Base-by-base conservation (phyloP, 75 land plant species). In the Cunninghamia lanceolata region DNA sequence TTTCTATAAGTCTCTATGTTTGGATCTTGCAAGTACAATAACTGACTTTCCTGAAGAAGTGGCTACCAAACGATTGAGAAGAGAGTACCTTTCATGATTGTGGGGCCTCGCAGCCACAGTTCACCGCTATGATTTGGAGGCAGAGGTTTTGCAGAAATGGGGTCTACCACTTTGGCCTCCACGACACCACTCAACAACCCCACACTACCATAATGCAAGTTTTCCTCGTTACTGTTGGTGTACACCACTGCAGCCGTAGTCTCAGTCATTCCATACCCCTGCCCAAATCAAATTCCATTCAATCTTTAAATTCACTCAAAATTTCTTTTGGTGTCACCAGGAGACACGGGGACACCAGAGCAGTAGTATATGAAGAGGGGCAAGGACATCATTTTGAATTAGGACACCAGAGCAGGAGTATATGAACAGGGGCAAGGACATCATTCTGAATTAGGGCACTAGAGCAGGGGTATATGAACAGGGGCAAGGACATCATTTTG, bases 251-350 rank as follows among this genome's bases (percentile, higher is more conserved):
- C 86, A 52, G 89, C 95, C 3, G 93, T 87, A 25, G 93, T 85
- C 71, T 98, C 99, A 38, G 99, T 98, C 88, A 98, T 56, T 11
- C 97, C 99, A 85, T 98, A 98, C 30, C 99, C 95, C 83, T 92
- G 94, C 53, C 87, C n/a, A 66, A 53, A 53, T 30, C n/a, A 63
- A 63, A 63, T 63, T 25, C 66, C 16, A 53, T 81, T 36, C 40
- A 82, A 82, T 80, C 45, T 43, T 80, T 47, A 80, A n/a, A 47
- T 25, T 77, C 28, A 77, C 82, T 32, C 32, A 45, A 73, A 13
- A 9, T 34, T 73, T 63, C 68, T 63, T 25, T 63, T 28, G n/a
- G 68, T 1, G 9, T 63, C 68, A 63, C 2, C 68, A 28, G 15
- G 1, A 25, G 68, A 63, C 8, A 14, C 14, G 1, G 68, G 53